Evolutionary conservation across 75 land plant species (phyloP).

Genomic region (Pseudotsuga menziesii): DNA sequence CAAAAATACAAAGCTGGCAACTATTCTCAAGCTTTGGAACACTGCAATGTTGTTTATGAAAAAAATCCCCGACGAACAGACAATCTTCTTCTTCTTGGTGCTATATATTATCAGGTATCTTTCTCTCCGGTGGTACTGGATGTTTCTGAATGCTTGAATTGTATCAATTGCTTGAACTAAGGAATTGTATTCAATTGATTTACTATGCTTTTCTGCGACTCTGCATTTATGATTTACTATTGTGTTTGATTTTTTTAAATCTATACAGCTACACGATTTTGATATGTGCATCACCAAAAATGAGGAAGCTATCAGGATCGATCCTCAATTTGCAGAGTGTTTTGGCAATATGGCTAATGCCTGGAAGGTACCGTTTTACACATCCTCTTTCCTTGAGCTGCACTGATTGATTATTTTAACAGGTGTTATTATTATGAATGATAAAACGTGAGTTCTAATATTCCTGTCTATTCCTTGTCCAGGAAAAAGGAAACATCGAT

Average conservation of each 20-base stretch:
- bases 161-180: background rate
- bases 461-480: conserved; percentile 10
- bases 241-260: conserved; percentile 1
- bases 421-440: background rate
- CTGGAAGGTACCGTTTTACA: conserved; percentile 72
- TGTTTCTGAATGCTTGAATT: background rate
- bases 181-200: background rate
- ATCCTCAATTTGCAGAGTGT: conserved; percentile 95
- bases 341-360: conserved; percentile 99
- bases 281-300: conserved; percentile 97
- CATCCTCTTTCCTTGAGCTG: background rate
- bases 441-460: background rate
- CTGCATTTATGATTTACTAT: background rate
- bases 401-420: background rate
- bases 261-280: conserved; percentile 75
- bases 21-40: conserved; percentile 76
- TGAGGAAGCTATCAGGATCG: conserved; percentile 90
- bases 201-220: background rate
- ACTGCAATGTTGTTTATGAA: conserved; percentile 68
- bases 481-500: conserved; percentile 99
- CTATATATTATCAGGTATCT: conserved; percentile 89
- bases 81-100: conserved; percentile 85
- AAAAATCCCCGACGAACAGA: conserved; percentile 81
- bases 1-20: conserved; percentile 80
- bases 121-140: background rate